Base-by-base conservation (phyloP, 495 filamentous ascomycete species). In the Penicillium flavigenum region DNA sequence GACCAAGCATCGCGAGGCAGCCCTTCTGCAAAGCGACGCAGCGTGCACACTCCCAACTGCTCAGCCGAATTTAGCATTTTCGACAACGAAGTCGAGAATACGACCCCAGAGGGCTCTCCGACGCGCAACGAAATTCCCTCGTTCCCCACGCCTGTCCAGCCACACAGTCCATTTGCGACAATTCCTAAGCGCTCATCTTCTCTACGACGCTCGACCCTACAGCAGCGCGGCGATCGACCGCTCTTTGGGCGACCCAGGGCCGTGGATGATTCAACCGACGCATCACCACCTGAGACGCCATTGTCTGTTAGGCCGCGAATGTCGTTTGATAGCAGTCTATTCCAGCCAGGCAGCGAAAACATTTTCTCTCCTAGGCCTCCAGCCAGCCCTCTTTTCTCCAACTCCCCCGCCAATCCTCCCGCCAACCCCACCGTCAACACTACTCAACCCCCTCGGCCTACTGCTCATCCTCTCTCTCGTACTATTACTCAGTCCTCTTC, bases 401-500 rank as follows among this genome's bases (percentile, higher is more conserved):
- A 11, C 57, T 31, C 51, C 9, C 36, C 24, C 22, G 38, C 62
- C n/a, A 67, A 64, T 39, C 63, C 68, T 27, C 50, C 68, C 22
- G 57, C 57, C 11, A 87, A 80, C 57, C 79, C 56, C 6, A 58
- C 46, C 26, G 39, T 36, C 32, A 27, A n/a, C 42, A 51, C 49
- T 16, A 42, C 60, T 32, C 62, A 75, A 16, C 71, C 75, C 26
- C 48, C 68, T 34, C 69, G 70, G n/a, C 63, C 62, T 38, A 48
- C 72, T 42, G 89, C 88, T 32, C 93, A 96, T 69, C 92, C 92
- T 19, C 80, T 97, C 16, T 95, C 92, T 20, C 84, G 90, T 32
- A 87, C 88, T 0, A 81, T 96, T 41, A 92, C 88, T 1, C 88
- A 89, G 27, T 94, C 91, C 2, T 93, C 90, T 5, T 94, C 91